These are phyloP conservation scores for Botryotinia calthae DNA, from an alignment of 2,329 filamentous ascomycete species.

Conservation along the genomic window DNA sequence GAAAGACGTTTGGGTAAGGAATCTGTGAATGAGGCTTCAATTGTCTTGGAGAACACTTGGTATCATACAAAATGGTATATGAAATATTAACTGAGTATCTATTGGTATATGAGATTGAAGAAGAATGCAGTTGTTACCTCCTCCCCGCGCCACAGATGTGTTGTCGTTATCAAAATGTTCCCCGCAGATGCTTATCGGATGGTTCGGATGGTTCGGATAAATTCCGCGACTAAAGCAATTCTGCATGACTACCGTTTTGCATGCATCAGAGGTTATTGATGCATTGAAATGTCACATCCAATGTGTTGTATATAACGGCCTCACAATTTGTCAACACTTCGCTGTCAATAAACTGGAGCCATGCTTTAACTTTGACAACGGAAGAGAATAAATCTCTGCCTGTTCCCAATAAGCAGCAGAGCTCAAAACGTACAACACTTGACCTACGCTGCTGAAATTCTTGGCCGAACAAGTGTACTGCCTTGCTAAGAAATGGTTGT, in stretches of 20 bases:
- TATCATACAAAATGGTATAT: neutral
- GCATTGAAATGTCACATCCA: conserved; percentile 8
- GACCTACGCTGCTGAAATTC: neutral
- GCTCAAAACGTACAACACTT: neutral
- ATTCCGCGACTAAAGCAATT: conserved; percentile 5
- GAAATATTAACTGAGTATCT: neutral
- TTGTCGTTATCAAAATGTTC: conserved; percentile 11
- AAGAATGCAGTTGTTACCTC: neutral
- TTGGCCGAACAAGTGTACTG: neutral
- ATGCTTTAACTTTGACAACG: neutral
- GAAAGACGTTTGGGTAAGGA: conserved; percentile 11
- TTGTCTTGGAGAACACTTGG: neutral
- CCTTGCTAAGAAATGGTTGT: neutral
- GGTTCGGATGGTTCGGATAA: conserved; percentile 10
- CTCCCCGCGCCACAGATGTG: neutral
- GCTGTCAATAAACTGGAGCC: conserved; percentile 10
- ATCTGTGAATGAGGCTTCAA: neutral
- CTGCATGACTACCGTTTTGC: neutral
- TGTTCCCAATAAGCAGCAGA: neutral
- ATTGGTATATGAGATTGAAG: neutral
- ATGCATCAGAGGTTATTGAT: conserved; percentile 12
- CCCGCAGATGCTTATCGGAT: conserved; percentile 15
- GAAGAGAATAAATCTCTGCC: neutral
- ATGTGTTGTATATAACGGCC: neutral
- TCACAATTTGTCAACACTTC: neutral